A percentile compares a stretch with the other conserved stretches of the same genome.
These are phyloP conservation scores for Adansonia madagascariensis DNA, from an alignment of 441 rosid genomes.

Conservation along the genomic window DNA sequence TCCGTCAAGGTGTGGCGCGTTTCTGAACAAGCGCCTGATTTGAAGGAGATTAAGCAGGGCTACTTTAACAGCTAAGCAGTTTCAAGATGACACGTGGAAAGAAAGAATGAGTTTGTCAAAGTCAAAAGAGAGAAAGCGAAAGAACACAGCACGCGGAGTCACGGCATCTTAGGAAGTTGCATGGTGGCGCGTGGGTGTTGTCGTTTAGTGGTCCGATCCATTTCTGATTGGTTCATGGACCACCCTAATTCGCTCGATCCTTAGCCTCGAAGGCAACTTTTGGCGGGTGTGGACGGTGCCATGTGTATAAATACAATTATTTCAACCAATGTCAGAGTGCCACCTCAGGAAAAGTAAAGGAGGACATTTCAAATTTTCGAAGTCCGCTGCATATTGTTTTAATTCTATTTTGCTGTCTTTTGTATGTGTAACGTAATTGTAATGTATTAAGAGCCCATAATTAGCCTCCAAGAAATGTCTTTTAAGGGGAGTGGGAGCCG, in stretches of 20 bases:
- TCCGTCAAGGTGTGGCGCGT: constrained; percentile 74
- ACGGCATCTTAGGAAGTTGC: neutral
- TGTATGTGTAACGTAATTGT: neutral
- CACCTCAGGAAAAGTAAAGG: neutral
- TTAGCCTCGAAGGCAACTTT: constrained; percentile 37
- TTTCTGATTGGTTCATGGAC: neutral
- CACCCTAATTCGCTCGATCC: neutral
- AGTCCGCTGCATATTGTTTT: neutral
- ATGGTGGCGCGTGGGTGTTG: constrained; percentile 12
- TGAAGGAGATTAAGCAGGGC: constrained; percentile 33
- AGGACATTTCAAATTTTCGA: neutral
- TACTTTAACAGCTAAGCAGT: neutral
- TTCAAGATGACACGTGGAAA: neutral
- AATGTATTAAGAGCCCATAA: neutral
- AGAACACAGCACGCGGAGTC: neutral
- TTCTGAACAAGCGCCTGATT: constrained; percentile 36
- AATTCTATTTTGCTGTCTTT: neutral
- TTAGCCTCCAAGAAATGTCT: constrained; percentile 10
- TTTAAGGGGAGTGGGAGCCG: neutral
- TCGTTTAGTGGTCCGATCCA: neutral
- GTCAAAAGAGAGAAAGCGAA: neutral
- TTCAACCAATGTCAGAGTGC: constrained; percentile 6
- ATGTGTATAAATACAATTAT: neutral
- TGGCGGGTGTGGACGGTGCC: constrained; percentile 10
- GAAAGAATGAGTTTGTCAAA: neutral